Evolutionary conservation across 345 rosid species (phyloP).

Genomic region (Schrenkiella parvula): DNA sequence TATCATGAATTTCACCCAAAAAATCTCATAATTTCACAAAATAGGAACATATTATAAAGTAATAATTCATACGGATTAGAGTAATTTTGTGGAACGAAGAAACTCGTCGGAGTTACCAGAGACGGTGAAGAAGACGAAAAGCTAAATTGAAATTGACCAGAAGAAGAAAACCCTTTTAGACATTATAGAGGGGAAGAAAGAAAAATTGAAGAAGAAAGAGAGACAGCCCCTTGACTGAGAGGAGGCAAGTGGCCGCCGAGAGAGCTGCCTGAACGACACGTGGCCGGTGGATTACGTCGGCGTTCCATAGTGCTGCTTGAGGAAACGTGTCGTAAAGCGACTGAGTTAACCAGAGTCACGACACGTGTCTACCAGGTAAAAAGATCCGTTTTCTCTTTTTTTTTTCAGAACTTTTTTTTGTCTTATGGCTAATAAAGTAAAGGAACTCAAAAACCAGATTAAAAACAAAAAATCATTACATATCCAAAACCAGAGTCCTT

Average conservation of each 20-base stretch:
- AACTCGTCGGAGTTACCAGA: conserved; percentile 20
- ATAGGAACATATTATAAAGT: not conserved
- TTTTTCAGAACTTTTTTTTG: not conserved
- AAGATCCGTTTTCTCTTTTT: conserved; percentile 27
- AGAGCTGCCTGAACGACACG: conserved; percentile 54
- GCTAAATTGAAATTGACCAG: not conserved
- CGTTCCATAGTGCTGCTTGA: conserved; percentile 27
- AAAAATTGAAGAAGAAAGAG: conserved; percentile 27
- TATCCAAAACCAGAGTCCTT: not conserved
- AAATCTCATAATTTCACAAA: not conserved
- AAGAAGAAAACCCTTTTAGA: not conserved
- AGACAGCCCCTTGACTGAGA: conserved; percentile 31
- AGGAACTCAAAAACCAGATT: not conserved
- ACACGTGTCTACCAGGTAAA: conserved; percentile 32
- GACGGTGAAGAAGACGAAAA: conserved; percentile 13
- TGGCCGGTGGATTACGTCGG: conserved; percentile 44
- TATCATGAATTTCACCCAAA: not conserved
- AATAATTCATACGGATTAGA: not conserved
- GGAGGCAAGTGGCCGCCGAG: conserved; percentile 68
- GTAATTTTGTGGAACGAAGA: not conserved
- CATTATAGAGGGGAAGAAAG: conserved; percentile 2
- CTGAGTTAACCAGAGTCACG: conserved; percentile 11
- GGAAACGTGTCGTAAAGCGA: conserved; percentile 34
- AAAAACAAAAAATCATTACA: not conserved
- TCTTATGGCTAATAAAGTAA: not conserved